Evolutionary conservation across 1,284 basidiomycete species (phyloP).

Genomic region (Pseudozyma pruni): DNA sequence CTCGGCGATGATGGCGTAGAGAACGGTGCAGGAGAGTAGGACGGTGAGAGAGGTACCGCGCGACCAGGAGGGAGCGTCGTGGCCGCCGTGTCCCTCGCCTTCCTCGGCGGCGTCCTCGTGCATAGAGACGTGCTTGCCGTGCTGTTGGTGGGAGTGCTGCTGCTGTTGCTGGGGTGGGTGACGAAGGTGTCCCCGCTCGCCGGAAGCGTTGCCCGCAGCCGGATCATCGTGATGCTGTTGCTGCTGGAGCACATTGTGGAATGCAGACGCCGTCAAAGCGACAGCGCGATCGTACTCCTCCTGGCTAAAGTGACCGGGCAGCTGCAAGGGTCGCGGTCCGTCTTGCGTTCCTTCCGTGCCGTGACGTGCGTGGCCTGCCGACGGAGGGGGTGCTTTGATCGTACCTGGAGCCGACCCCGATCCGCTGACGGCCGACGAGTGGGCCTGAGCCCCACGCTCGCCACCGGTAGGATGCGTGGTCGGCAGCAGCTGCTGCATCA

Average conservation of each 20-base stretch:
- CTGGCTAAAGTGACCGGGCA: conserved; percentile 54
- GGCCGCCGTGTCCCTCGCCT: conserved; percentile 78
- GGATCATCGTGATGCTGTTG: conserved; percentile 26
- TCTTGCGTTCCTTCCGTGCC: conserved; percentile 32
- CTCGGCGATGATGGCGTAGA: conserved; percentile 97
- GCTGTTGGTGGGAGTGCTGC: conserved; percentile 12
- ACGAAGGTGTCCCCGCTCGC: conserved; percentile 31
- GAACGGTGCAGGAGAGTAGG: conserved; percentile 77
- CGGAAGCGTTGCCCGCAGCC: conserved; percentile 1
- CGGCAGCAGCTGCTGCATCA: conserved; percentile 63
- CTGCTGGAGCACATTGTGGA: conserved; percentile 54
- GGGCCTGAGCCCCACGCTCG: conserved; percentile 17
- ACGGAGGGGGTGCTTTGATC: conserved; percentile 14
- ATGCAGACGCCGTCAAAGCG: conserved; percentile 56
- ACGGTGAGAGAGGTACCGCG: conserved; percentile 58
- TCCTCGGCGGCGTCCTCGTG: conserved; percentile 46
- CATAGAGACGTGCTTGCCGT: conserved; percentile 47
- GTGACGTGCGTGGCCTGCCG: conserved; percentile 13
- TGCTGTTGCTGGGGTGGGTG: conserved; percentile 9
- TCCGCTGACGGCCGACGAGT: conserved; percentile 23
- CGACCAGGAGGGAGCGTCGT: conserved; percentile 84
- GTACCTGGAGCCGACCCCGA: conserved; percentile 23
- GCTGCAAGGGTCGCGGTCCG: conserved; percentile 34
- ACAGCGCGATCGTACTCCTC: conserved; percentile 62
- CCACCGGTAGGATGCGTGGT: conserved; percentile 21